Percentiles rank a stretch among this genome's conserved stretches.
Conservation (phyloP, 2,329 filamentous ascomycete genomes). For the Balansia obtecta region DNA sequence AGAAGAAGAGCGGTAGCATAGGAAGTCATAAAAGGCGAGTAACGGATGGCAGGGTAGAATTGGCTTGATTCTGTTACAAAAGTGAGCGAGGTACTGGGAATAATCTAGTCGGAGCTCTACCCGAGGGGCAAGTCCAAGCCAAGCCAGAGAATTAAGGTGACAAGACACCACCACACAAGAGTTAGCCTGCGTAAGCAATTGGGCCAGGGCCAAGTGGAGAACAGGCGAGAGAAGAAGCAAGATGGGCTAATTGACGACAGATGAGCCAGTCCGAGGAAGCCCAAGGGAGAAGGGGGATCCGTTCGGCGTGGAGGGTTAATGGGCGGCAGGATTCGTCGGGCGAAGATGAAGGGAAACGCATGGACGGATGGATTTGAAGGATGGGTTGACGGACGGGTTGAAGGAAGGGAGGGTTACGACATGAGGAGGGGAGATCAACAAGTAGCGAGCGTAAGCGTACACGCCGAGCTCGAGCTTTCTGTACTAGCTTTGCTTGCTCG, state of each 20-base stretch:
- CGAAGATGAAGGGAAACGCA: background rate
- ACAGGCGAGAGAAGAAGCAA: too few relatives aligned
- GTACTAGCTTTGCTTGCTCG: too few relatives aligned
- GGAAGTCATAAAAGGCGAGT: background rate
- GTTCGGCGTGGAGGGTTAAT: background rate
- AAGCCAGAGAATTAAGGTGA: background rate
- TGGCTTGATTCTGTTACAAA: background rate
- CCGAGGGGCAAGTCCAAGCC: background rate
- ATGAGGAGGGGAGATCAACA: background rate
- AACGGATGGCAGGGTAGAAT: background rate
- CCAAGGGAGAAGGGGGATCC: background rate
- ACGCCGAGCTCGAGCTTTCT: background rate
- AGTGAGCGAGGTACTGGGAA: background rate
- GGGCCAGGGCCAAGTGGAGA: too few relatives aligned
- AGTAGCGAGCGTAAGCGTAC: background rate
- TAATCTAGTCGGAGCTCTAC: slow-evolving; percentile 1
- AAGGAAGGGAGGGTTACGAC: background rate
- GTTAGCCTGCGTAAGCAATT: background rate
- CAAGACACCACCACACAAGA: background rate
- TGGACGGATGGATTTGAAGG: background rate
- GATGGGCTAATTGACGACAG: background rate
- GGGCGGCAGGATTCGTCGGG: background rate
- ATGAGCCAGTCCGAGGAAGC: background rate
- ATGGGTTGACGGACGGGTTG: too few relatives aligned
- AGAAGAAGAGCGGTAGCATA: background rate